Conservation (phyloP, 2,329 filamentous ascomycete species). For the Aspergillus sp. region DNA sequence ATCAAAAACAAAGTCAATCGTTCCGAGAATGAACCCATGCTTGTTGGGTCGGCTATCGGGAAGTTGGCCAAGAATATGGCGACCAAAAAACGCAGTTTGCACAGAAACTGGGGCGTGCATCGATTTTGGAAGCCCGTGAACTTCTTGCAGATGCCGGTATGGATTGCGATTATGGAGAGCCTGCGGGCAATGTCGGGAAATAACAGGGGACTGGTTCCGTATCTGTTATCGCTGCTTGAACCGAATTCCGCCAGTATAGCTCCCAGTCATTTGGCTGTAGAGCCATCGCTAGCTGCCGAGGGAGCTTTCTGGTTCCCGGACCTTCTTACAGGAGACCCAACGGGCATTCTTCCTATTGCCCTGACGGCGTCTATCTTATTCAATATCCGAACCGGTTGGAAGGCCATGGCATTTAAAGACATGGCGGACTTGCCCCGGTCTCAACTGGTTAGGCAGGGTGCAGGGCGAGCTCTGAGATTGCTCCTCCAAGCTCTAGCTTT, state of each 20-base stretch:
- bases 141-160: conserved; percentile 39
- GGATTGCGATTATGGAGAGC: conserved; percentile 41
- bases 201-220: conserved; percentile 32
- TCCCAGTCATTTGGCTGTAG: conserved; percentile 20
- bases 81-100: conserved; percentile 21
- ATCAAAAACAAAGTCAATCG: background rate
- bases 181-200: conserved; percentile 42
- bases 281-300: conserved; percentile 47
- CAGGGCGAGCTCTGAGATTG: conserved; percentile 20
- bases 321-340: conserved; percentile 47
- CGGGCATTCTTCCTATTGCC: conserved; percentile 41
- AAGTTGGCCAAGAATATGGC: conserved; percentile 17
- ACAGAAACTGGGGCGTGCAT: conserved; percentile 26
- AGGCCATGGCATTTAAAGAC: conserved; percentile 10
- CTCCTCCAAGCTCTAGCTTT: conserved; percentile 33
- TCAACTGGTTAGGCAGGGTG: conserved; percentile 17
- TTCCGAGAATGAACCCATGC: background rate
- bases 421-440: conserved; percentile 19
- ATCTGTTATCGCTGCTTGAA: conserved; percentile 19
- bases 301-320: conserved; percentile 56
- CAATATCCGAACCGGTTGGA: conserved; percentile 36
- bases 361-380: conserved; percentile 43
- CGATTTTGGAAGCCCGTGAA: conserved; percentile 25
- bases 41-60: conserved; percentile 1
- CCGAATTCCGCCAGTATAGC: conserved; percentile 14